Evolutionary conservation across 2,329 filamentous ascomycete species (phyloP).

Genomic region (Fusarium miscanthi): DNA sequence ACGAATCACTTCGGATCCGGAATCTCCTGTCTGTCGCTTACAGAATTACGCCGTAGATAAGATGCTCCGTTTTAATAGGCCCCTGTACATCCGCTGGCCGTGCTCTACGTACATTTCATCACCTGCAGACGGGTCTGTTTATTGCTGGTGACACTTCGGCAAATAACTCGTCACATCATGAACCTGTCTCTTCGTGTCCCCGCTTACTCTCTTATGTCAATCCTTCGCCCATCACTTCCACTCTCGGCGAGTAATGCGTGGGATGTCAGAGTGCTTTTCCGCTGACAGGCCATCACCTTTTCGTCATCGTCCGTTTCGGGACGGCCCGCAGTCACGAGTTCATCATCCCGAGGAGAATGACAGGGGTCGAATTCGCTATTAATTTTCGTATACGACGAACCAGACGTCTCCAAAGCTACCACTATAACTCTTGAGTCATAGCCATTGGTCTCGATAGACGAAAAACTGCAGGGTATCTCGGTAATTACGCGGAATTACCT

Average conservation of each 20-base stretch:
- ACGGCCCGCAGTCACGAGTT: background rate
- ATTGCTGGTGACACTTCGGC: too few species aligned
- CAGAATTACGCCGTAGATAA: background rate
- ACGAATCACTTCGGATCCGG: background rate
- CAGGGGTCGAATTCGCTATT: background rate
- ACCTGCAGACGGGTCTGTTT: background rate
- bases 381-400: background rate
- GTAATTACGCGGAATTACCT: too few species aligned
- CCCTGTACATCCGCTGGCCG: background rate
- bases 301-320: background rate
- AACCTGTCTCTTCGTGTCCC: rapidly evolving
- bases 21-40: background rate
- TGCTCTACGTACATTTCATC: too few species aligned
- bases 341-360: too few species aligned
- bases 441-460: too few species aligned
- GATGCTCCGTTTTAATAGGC: background rate
- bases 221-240: too few species aligned
- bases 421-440: too few species aligned
- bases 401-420: too few species aligned
- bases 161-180: background rate
- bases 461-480: too few species aligned
- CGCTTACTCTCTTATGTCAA: too few species aligned
- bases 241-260: too few species aligned
- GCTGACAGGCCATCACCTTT: background rate
- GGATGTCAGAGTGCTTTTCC: background rate